These are phyloP conservation scores for Nitzschia sp. DNA, from an alignment of 108 stramenopile genomes.

Conservation along the genomic window DNA sequence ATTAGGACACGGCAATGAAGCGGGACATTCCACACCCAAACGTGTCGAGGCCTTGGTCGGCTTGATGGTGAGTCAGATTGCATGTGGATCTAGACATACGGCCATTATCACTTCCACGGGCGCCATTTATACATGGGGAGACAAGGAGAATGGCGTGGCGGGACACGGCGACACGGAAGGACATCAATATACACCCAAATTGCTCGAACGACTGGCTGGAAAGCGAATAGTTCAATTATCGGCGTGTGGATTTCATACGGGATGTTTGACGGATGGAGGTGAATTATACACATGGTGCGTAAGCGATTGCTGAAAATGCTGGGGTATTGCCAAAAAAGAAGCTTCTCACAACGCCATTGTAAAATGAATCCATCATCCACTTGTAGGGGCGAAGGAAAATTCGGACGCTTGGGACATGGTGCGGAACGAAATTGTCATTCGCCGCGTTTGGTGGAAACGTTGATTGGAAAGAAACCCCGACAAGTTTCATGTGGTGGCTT, in stretches of 20 bases:
- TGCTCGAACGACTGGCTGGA: slow-evolving; percentile 78
- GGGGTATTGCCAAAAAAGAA: slow-evolving; percentile 6
- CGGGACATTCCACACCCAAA: slow-evolving; percentile 89
- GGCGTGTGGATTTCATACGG: slow-evolving; percentile 96
- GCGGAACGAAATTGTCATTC: slow-evolving; percentile 86
- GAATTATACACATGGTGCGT: slow-evolving; percentile 90
- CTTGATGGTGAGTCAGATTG: slow-evolving; percentile 81
- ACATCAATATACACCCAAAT: slow-evolving; percentile 92
- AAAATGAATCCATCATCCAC: no score
- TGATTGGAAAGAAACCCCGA: slow-evolving; percentile 72
- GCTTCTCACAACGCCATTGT: no score
- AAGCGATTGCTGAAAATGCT: no score
- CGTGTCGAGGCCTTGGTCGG: slow-evolving; percentile 87
- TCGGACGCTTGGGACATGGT: slow-evolving; percentile 92
- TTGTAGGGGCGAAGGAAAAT: slow-evolving; percentile 95
- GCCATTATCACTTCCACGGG: slow-evolving; percentile 86
- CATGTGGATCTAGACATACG: slow-evolving; percentile 92
- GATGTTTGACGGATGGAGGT: slow-evolving; percentile 83
- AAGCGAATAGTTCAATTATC: slow-evolving; percentile 87
- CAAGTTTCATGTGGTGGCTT: slow-evolving; percentile 92
- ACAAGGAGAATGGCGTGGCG: slow-evolving; percentile 91
- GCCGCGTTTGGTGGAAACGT: slow-evolving; percentile 82
- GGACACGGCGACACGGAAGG: slow-evolving; percentile 94
- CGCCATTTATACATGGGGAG: slow-evolving; percentile 85
- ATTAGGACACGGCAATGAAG: slow-evolving; percentile 93